Evolutionary conservation across 148 eudicot genomes (phyloP).

Genomic region (Hydrangea macrophylla): DNA sequence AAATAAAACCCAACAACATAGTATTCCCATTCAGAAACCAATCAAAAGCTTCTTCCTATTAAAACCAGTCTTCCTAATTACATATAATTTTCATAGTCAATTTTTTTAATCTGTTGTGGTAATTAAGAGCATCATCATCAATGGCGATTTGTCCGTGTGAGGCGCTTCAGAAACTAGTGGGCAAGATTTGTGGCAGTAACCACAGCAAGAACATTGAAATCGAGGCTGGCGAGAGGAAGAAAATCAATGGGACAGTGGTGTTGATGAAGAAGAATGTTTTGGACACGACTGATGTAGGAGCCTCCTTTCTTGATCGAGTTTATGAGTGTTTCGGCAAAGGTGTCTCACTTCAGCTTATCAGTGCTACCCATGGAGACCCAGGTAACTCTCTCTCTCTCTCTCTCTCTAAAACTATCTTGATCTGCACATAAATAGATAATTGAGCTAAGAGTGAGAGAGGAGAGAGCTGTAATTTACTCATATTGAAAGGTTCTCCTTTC

Average conservation of each 20-base stretch:
- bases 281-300: constrained; percentile 47
- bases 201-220: constrained; percentile 5
- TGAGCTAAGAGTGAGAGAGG: no score
- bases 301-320: constrained; percentile 60
- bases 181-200: constrained; percentile 24
- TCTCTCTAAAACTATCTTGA: neutral
- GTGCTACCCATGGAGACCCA: constrained; percentile 37
- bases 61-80: no score
- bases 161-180: constrained; percentile 23
- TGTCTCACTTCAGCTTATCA: constrained; percentile 72
- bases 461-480: neutral
- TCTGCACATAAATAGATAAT: neutral
- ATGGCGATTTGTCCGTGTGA: constrained; percentile 34
- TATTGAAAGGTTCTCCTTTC: no score
- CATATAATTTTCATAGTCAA: no score
- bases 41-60: no score
- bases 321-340: constrained; percentile 58
- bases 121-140: neutral
- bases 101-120: neutral
- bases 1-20: neutral
- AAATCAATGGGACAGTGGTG: constrained; percentile 52
- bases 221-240: constrained; percentile 13
- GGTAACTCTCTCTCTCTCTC: constrained; percentile 22
- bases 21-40: neutral
- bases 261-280: constrained; percentile 63